Evolutionary conservation across 2,329 filamentous ascomycete genomes (phyloP), one percentile per base, ranked within the genome.

Genomic region (Furcasterigmium sp.): DNA sequence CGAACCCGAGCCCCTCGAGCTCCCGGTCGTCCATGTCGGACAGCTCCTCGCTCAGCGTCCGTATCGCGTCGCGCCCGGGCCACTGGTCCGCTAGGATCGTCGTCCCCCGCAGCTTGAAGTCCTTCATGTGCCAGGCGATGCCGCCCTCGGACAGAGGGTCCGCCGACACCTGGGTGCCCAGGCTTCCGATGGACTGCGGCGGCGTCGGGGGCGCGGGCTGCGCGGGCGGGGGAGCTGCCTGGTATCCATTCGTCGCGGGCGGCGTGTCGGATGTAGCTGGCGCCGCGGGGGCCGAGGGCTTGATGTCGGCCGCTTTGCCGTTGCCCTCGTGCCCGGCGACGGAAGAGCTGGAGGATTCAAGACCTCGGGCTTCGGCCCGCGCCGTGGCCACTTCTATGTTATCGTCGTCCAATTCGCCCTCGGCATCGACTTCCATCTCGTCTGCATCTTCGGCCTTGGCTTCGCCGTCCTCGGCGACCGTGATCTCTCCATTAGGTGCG

Each of bases 1-100:
- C 75, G 39, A 72, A 69, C 26, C 68, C 73, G 26, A 89, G 68
- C 26, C 85, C 87, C 55, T 87, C 83, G 45, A 95, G 72, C 64
- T 91, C 88, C 41, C 94, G 90, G 51, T 96, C 91, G 54, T 95
- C 91, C 59, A 96, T 82, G 58, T 96, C 91, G 44, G 87, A 94
- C 18, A 96, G 73, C 53, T 91, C 87, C 62, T 95, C 91, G 55
- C 87, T 94, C 63, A 91, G 82, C 53, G 69, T 71, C 21, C 76
- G 68, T 28, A 73, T 65, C 1, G 85, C 80, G 43, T 91, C 85
- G 26, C 83, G 76, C 2, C 84, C 87, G 1, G 78, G 81, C 73
- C 83, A 88, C 41, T 81, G 75, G 63, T 91, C 86, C 51, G 85
- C 84, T 43, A 87, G 72, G 9, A 91, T 79, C 1, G 85, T 91